These are phyloP conservation scores for Calocybe gambosa DNA, from an alignment of 1,284 basidiomycete genomes.

Conservation along the genomic window DNA sequence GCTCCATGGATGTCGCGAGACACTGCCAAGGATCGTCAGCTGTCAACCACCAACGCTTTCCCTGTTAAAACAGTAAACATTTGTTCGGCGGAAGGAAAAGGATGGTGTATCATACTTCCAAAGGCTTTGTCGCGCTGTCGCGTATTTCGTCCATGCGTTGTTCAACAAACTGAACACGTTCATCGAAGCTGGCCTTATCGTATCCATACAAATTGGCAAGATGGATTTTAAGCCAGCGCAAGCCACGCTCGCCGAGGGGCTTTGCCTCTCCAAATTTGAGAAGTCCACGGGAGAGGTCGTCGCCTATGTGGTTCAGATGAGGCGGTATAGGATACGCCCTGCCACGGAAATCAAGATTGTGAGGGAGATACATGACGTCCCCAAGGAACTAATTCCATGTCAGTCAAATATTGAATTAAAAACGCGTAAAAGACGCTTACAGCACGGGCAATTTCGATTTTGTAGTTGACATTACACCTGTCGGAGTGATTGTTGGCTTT, in stretches of 20 bases:
- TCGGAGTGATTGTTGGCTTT: slow-evolving; percentile 85
- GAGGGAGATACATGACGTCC: slow-evolving; percentile 90
- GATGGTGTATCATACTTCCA: slow-evolving; percentile 45
- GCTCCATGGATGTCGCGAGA: slow-evolving; percentile 87
- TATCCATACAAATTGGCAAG: slow-evolving; percentile 90
- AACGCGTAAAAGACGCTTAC: slow-evolving; percentile 38
- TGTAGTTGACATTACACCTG: slow-evolving; percentile 93
- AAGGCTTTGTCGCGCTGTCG: slow-evolving; percentile 83
- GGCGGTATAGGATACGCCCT: slow-evolving; percentile 97
- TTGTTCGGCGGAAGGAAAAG: background rate
- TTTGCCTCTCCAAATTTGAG: slow-evolving; percentile 81
- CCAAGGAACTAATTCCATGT: slow-evolving; percentile 57
- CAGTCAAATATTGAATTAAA: background rate
- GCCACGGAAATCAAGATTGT: slow-evolving; percentile 98
- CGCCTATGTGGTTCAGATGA: slow-evolving; percentile 93
- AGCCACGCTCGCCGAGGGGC: slow-evolving; percentile 74
- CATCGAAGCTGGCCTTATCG: slow-evolving; percentile 93
- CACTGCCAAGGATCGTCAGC: slow-evolving; percentile 99
- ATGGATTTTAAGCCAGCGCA: slow-evolving; percentile 90
- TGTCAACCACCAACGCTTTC: slow-evolving; percentile 81
- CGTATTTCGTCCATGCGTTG: slow-evolving; percentile 73
- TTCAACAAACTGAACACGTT: slow-evolving; percentile 78
- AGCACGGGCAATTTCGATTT: slow-evolving; percentile 92
- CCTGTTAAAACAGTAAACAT: slow-evolving; percentile 30
- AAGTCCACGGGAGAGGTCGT: slow-evolving; percentile 90